phyloP scores from a whole-genome alignment of 176 grass and related monocot genomes.

The Tillandsia fasciculata region DNA sequence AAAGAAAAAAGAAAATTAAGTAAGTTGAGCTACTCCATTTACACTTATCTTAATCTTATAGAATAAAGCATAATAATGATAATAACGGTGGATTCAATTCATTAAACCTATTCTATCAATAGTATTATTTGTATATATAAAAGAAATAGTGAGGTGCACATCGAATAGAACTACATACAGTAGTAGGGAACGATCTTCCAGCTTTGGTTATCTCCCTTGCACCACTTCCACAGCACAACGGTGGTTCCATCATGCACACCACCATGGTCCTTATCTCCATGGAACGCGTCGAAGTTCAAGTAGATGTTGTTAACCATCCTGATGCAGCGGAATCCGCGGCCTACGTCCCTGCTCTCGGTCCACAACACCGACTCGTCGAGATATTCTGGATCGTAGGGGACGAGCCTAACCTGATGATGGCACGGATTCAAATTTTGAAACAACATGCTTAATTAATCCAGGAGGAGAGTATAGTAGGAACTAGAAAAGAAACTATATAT shows the following conservation, averaged over 20 bases:
- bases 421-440: no score
- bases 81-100: no score
- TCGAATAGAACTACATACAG: slow-evolving; percentile 30
- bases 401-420: slow-evolving; percentile 44
- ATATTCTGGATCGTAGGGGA: slow-evolving; percentile 56
- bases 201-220: slow-evolving; percentile 89
- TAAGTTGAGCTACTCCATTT: no score
- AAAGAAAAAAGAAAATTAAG: no score
- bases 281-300: slow-evolving; percentile 80
- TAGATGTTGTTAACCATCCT: slow-evolving; percentile 98
- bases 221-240: slow-evolving; percentile 88
- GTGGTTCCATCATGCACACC: slow-evolving; percentile 71
- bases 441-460: no score
- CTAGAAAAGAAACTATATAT: no score
- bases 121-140: no score
- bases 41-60: no score
- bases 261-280: slow-evolving; percentile 79
- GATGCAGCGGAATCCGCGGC: slow-evolving; percentile 66
- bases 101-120: no score
- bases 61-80: no score
- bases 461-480: no score
- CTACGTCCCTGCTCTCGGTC: slow-evolving; percentile 80
- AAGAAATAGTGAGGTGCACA: neutral
- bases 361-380: slow-evolving; percentile 87
- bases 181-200: slow-evolving; percentile 84